Percentiles rank a stretch among this genome's conserved stretches.
Evolutionary conservation across 2,329 filamentous ascomycete genomes (phyloP).

Genomic region (Neoarthrinium moseri): DNA sequence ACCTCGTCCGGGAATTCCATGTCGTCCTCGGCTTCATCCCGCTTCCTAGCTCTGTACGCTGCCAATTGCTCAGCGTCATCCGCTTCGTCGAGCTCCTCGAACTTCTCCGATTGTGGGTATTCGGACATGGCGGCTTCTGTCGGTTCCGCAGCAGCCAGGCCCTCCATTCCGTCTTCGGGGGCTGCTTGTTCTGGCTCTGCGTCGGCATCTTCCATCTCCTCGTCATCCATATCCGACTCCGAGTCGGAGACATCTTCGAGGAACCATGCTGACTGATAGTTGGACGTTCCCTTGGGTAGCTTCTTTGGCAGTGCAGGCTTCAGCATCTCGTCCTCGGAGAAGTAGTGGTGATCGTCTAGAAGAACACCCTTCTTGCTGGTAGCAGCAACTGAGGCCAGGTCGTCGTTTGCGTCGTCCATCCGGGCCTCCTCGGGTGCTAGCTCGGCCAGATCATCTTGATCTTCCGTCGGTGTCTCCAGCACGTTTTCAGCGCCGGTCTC

Average conservation of each 20-base stretch:
- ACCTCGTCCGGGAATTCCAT: conserved; percentile 97
- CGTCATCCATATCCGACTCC: conserved; percentile 46
- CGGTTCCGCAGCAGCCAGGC: conserved; percentile 61
- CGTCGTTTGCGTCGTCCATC: conserved; percentile 58
- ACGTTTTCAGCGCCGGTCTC: conserved; percentile 52
- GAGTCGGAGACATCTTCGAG: conserved; percentile 51
- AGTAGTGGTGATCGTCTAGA: conserved; percentile 96
- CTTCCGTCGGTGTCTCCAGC: conserved; percentile 71
- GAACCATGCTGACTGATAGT: conserved; percentile 93
- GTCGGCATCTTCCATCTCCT: conserved; percentile 44
- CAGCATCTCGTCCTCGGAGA: conserved; percentile 78
- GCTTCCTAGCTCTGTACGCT: conserved; percentile 75
- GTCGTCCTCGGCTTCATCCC: conserved; percentile 82
- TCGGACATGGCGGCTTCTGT: conserved; percentile 83
- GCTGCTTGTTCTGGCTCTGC: conserved; percentile 46
- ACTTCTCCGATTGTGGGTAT: conserved; percentile 92
- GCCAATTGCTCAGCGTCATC: conserved; percentile 73
- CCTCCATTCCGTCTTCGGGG: conserved; percentile 82
- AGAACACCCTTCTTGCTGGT: conserved; percentile 79
- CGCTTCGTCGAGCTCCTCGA: conserved; percentile 82
- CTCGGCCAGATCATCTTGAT: conserved; percentile 79
- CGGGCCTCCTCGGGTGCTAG: conserved; percentile 82
- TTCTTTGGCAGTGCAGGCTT: conserved; percentile 65
- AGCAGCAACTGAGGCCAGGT: conserved; percentile 44
- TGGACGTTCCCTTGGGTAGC: conserved; percentile 80